Base-by-base conservation (phyloP, 2,329 filamentous ascomycete genomes). In the Basipetospora chlamydospora region DNA sequence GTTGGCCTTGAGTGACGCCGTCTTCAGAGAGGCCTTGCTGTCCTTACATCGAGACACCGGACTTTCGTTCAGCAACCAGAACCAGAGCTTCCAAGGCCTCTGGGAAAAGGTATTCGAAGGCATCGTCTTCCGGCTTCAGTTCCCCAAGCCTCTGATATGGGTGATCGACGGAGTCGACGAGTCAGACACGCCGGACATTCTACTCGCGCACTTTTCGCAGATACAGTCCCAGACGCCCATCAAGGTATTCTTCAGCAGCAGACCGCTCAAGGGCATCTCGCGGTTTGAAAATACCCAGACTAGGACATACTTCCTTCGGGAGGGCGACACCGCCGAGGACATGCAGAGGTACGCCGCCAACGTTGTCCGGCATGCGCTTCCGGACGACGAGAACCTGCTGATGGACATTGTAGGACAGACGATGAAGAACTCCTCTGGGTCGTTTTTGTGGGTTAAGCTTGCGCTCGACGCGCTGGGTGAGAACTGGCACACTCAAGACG, bases 111-210 rank as follows among this genome's bases (percentile, higher is more conserved):
- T 35, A 6, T 35, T 25, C 16, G 33, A 35, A 10, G 28, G 28
- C 13, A 26, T 35, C 13, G 13, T 28, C 15, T 35, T 35, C 16
- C 20, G 26, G 33, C 25, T 35, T 21, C 12, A 35, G 5, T 35
- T 35, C 10, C n/a, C 9, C 12, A 16, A 12, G 6, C 11, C 33
- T 3, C 11, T 35, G n/a, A 17, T 26, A 17, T 35, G 33, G 33
- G 33, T 35, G 10, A 11, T 35, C 25, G 33, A 35, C 15, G 33
- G 33, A 11, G n/a, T 35, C 16, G 23, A 35, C 15, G 33, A 28
- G n/a, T 22, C 33, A 3, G 33, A 28, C 16, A 6, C 33, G 22
- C 33, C 33, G 10, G 12, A 28, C 9, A 12, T 12, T 6, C 16
- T 35, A 2, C 10, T 35, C 3, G 22, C 15, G 23, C 13, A 35